Evolutionary conservation across 306 rosid species (phyloP), one percentile per base, ranked within the genome.

Genomic region (Rosa lucieae): DNA sequence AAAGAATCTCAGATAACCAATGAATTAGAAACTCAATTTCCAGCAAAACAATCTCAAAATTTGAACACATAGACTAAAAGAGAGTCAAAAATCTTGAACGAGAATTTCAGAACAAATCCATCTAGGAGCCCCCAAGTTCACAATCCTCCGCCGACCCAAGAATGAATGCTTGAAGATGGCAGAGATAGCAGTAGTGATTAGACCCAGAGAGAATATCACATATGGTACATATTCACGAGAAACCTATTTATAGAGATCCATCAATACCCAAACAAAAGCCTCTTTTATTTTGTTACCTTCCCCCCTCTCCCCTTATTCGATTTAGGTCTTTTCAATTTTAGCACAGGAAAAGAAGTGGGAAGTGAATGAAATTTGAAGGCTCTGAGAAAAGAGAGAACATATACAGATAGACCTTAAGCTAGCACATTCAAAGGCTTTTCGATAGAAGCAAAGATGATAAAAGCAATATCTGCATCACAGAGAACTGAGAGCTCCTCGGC

Each of bases 341-440:
- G 23, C 59, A 18, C 8, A 1, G 35, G 59, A 1, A 20, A 53
- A 20, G 17, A 48, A 9, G 8, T 43, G 46, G 46, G 9, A 5
- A 43, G 46, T 43, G 46, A 8, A 43, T 43, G 46, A 43, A 43
- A 6, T 43, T 43, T 43, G 46, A 48, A 48, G 52, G 52, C 13
- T 48, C 8, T 3, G 29, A 0, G 10, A 3, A 18, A 32, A 11
- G 12, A 8, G 32, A 65, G 67, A 17, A 59, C 63, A 75, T 46
- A 83, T 51, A 23, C 26, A 0, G 26, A 23, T 23, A 23, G 26
- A 91, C 98, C 98, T 90, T 49, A 91, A 76, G 88, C 79, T 92
- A 42, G 97, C 86, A 77, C 86, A 94, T 49, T 94, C 97, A 10
- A 89, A 94, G 82, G 93, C 67, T 94, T 92, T 8, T 97, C 97